Percentiles rank a stretch among this genome's conserved stretches.
phyloP scores from a whole-genome alignment of 768 basidiomycete genomes.

The Psilocybe subaeruginosa region DNA sequence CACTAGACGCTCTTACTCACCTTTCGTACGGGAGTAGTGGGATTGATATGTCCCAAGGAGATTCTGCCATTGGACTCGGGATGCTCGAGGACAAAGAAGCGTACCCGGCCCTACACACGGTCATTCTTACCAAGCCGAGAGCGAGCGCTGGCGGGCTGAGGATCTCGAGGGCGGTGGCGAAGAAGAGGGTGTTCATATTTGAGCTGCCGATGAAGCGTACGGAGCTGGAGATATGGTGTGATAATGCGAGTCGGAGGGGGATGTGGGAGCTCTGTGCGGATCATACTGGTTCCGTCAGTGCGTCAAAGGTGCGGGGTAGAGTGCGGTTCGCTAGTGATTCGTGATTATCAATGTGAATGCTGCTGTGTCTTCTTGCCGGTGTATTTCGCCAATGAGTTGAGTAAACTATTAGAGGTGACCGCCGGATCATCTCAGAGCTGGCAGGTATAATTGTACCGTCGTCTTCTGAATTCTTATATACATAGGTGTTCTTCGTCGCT shows the following conservation, averaged over 20 bases:
- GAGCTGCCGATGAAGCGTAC: slow-evolving; percentile 30
- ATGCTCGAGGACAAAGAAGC: slow-evolving; percentile 22
- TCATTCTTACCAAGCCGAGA: slow-evolving; percentile 32
- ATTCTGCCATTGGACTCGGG: slow-evolving; percentile 15
- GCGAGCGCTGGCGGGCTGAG: slow-evolving; percentile 22
- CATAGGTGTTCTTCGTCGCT: too few species aligned
- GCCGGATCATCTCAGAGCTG: too few species aligned
- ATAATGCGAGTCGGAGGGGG: slow-evolving; percentile 29
- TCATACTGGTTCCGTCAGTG: neutral
- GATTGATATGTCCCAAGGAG: slow-evolving; percentile 8
- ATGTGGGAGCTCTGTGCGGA: slow-evolving; percentile 34
- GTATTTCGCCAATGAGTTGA: too few species aligned
- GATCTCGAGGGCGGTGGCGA: slow-evolving; percentile 24
- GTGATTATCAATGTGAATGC: neutral
- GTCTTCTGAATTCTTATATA: too few species aligned
- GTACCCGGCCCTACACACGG: slow-evolving; percentile 32
- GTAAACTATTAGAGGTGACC: too few species aligned
- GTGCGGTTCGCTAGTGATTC: neutral
- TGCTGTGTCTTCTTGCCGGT: too few species aligned
- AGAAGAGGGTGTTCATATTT: slow-evolving; percentile 27
- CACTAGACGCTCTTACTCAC: slow-evolving; percentile 29
- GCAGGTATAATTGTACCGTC: too few species aligned
- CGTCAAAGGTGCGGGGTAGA: neutral
- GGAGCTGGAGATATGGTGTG: slow-evolving; percentile 41
- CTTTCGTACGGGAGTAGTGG: slow-evolving; percentile 31